phyloP scores from a whole-genome alignment of 306 rosid genomes.

The Trifolium fragiferum region DNA sequence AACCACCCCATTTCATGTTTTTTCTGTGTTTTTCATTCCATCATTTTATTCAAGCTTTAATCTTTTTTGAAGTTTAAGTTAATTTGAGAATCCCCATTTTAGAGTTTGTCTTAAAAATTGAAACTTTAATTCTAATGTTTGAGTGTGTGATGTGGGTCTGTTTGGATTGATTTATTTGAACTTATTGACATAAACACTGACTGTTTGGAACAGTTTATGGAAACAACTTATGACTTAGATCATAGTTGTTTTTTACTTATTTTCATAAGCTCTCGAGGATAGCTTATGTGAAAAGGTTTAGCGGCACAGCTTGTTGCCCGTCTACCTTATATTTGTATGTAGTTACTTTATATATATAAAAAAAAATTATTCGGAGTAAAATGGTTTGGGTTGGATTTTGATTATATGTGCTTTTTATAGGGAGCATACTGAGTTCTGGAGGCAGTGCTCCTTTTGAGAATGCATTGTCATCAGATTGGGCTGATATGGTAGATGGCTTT shows the following conservation, averaged over 20 bases:
- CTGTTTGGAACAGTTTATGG: no score
- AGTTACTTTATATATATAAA: no score
- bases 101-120: slow-evolving; percentile 7
- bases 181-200: background rate
- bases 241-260: no score
- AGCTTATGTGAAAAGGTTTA: no score
- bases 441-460: slow-evolving; percentile 79
- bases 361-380: no score
- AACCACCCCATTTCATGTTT: slow-evolving; percentile 29
- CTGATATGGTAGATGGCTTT: slow-evolving; percentile 78
- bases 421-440: slow-evolving; percentile 75
- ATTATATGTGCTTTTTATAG: slow-evolving; percentile 40
- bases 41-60: background rate
- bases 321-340: no score
- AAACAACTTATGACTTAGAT: background rate
- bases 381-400: background rate
- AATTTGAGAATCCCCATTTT: slow-evolving; percentile 10
- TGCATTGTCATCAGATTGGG: slow-evolving; percentile 79
- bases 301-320: no score
- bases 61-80: background rate
- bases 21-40: background rate
- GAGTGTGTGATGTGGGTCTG: background rate
- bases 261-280: no score
- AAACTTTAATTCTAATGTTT: background rate
- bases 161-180: background rate